These are phyloP conservation scores for Phytopythium kandeliae DNA, from an alignment of 352 stramenopile species.

Conservation along the genomic window DNA sequence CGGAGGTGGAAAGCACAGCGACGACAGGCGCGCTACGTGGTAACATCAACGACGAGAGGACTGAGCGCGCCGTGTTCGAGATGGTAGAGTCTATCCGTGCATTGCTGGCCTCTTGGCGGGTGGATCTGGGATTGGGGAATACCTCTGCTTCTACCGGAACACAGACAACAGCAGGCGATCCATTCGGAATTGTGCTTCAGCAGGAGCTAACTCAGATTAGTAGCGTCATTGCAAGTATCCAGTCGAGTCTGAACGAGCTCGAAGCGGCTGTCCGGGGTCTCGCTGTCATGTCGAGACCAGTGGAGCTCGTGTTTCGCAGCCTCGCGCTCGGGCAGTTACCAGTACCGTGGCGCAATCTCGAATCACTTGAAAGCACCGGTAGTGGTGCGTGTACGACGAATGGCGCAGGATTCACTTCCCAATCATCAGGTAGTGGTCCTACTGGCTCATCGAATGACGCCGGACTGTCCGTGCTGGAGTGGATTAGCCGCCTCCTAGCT, in stretches of 20 bases:
- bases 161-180: conserved; percentile 21
- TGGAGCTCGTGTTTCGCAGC: conserved; percentile 53
- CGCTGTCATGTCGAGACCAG: conserved; percentile 40
- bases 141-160: neutral
- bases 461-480: conserved; percentile 39
- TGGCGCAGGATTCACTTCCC: conserved; percentile 12
- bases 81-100: conserved; percentile 18
- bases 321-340: conserved; percentile 50
- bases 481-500: conserved; percentile 49
- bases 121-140: neutral
- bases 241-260: conserved; percentile 32
- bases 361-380: conserved; percentile 1
- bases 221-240: conserved; percentile 32
- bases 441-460: no score
- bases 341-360: conserved; percentile 36
- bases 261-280: conserved; percentile 54
- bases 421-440: neutral
- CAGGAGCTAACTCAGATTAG: conserved; percentile 61
- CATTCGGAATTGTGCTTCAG: conserved; percentile 53
- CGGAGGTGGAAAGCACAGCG: neutral
- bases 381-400: conserved; percentile 9
- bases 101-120: conserved; percentile 10
- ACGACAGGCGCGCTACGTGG: neutral
- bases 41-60: neutral
- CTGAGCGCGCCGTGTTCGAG: conserved; percentile 13